A percentile compares a stretch with the other conserved stretches of the same genome.
phyloP scores from a whole-genome alignment of 1,139 yeast species.

The Blastobotrys raffinosifermentans region DNA sequence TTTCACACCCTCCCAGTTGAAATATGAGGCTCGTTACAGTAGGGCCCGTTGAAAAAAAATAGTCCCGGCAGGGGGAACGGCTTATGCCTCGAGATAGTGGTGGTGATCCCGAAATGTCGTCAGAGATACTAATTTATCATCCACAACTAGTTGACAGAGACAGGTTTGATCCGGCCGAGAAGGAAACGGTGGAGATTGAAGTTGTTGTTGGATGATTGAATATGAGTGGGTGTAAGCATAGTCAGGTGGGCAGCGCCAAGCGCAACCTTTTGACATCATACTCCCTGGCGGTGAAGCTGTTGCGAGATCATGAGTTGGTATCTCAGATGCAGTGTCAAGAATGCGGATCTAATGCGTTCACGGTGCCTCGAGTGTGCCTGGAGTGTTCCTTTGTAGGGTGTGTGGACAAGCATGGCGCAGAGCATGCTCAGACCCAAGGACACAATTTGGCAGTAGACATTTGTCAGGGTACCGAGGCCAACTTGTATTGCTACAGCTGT shows the following conservation, averaged over 20 bases:
- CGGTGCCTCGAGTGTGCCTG: conserved; percentile 47
- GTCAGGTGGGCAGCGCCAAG: conserved; percentile 1
- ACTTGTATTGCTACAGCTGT: conserved; percentile 66
- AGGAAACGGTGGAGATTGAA: too few species aligned
- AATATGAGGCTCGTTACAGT: too few species aligned
- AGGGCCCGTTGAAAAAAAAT: too few species aligned
- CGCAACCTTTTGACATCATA: conserved; percentile 15
- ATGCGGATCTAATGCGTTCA: conserved; percentile 6
- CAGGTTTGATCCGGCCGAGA: too few species aligned
- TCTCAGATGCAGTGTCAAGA: conserved; percentile 6
- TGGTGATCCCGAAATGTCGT: too few species aligned
- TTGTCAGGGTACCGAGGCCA: conserved; percentile 19
- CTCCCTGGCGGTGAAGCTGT: conserved; percentile 19
- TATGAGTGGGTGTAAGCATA: conserved; percentile 10
- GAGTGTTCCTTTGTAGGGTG: conserved; percentile 87
- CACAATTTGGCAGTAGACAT: conserved; percentile 60
- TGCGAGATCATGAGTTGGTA: conserved; percentile 8
- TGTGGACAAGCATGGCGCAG: conserved; percentile 49
- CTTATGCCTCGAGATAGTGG: too few species aligned
- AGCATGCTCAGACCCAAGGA: conserved; percentile 54
- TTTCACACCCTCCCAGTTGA: too few species aligned
- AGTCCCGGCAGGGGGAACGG: too few species aligned
- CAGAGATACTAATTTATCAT: too few species aligned
- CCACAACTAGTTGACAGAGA: too few species aligned
- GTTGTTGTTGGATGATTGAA: neutral